Percentiles rank a stretch among this genome's conserved stretches.
phyloP scores from a whole-genome alignment of 73 alveolate genomes.

The Blepharisma stoltei region DNA sequence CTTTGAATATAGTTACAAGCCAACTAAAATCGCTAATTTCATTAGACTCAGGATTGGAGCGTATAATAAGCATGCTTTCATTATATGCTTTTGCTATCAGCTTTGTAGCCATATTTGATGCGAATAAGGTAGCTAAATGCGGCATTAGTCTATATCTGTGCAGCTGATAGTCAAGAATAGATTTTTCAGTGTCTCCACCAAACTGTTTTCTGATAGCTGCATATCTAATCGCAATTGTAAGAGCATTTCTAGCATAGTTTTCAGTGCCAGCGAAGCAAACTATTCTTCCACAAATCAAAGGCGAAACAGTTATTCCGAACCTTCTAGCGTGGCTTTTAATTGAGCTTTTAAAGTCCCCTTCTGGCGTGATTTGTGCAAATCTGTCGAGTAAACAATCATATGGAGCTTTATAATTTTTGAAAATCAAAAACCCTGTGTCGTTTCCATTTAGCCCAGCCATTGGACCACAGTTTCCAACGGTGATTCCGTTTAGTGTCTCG shows the following conservation, averaged over 20 bases:
- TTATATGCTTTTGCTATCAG: background rate
- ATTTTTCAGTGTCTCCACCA: conserved; percentile 42
- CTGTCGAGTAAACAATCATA: conserved; percentile 59
- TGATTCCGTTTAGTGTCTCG: conserved; percentile 56
- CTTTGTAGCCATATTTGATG: conserved; percentile 27
- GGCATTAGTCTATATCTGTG: conserved; percentile 63
- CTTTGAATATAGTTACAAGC: conserved; percentile 58
- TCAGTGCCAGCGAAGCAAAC: background rate
- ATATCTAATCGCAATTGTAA: conserved; percentile 70
- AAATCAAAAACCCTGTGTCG: conserved; percentile 74
- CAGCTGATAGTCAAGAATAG: conserved; percentile 69
- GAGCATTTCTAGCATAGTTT: conserved; percentile 39
- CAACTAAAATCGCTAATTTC: conserved; percentile 27
- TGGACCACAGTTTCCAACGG: conserved; percentile 84
- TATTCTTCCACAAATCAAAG: background rate
- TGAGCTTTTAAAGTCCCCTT: conserved; percentile 60
- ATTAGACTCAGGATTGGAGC: conserved; percentile 20
- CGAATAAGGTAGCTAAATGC: conserved; percentile 58
- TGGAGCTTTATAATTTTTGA: conserved; percentile 62
- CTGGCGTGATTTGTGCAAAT: conserved; percentile 54
- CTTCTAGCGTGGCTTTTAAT: conserved; percentile 40
- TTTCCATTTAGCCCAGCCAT: conserved; percentile 70
- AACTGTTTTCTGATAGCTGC: conserved; percentile 62
- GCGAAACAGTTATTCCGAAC: background rate
- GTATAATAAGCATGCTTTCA: background rate